These are phyloP conservation scores for Arabidopsis lyrata DNA, from an alignment of 441 rosid genomes.

Conservation along the genomic window DNA sequence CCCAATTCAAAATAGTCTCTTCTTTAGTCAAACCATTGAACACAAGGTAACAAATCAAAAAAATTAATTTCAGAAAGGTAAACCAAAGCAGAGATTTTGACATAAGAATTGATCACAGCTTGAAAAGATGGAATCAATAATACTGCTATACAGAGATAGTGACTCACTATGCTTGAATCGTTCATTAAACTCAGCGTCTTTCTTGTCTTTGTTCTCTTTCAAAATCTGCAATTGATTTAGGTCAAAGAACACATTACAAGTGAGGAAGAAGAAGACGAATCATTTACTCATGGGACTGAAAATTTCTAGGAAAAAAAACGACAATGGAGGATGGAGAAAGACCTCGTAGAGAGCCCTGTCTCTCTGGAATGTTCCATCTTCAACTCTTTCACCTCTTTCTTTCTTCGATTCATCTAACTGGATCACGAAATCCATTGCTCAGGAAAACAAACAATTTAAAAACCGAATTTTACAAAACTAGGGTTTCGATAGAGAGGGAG, in stretches of 20 bases:
- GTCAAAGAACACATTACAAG: constrained; percentile 1
- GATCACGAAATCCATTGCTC: constrained; percentile 25
- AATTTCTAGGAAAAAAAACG: too few relatives aligned
- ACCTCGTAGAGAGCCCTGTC: constrained; percentile 93
- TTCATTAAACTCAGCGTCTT: constrained; percentile 94
- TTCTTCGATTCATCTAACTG: constrained; percentile 89
- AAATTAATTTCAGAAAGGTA: not conserved
- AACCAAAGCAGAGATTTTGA: not conserved
- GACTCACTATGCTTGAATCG: constrained; percentile 93
- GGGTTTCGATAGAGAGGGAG: constrained; percentile 39
- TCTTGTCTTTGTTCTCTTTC: constrained; percentile 95
- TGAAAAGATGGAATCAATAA: constrained; percentile 11
- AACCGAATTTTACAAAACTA: constrained; percentile 17
- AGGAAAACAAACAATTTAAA: not conserved
- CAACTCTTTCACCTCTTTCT: constrained; percentile 88
- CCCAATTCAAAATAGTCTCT: constrained; percentile 3
- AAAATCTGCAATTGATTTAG: constrained; percentile 57
- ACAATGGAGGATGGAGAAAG: constrained; percentile 5
- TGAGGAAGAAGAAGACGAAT: not conserved
- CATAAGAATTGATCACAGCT: constrained; percentile 1
- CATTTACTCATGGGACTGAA: not conserved
- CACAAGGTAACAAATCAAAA: not conserved
- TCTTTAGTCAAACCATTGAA: not conserved
- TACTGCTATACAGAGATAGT: not conserved
- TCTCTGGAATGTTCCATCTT: constrained; percentile 95